Conservation (phyloP, 768 basidiomycete species). For the Boletus barrowsii region DNA sequence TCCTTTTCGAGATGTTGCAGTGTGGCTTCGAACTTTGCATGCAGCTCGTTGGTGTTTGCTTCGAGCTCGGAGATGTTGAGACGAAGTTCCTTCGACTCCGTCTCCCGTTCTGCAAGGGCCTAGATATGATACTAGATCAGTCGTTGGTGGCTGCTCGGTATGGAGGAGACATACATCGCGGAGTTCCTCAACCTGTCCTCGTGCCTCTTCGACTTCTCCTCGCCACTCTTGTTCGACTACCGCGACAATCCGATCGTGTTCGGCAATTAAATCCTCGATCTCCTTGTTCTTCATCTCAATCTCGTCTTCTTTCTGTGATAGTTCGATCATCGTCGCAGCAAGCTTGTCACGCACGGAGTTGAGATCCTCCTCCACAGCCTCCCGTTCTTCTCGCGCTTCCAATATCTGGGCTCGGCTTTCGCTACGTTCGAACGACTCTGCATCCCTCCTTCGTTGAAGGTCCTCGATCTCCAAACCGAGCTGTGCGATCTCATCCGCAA, state of each 20-base stretch:
- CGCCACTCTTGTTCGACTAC: conserved; percentile 83
- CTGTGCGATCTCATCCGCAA: conserved; percentile 62
- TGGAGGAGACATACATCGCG: conserved; percentile 51
- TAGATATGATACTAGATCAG: conserved; percentile 26
- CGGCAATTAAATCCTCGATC: conserved; percentile 72
- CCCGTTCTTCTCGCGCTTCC: conserved; percentile 71
- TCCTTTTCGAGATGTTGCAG: conserved; percentile 76
- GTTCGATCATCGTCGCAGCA: conserved; percentile 76
- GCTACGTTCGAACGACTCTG: conserved; percentile 65
- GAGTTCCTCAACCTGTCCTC: conserved; percentile 76
- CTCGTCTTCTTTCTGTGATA: conserved; percentile 86
- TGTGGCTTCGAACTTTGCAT: conserved; percentile 70
- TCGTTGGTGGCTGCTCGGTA: not conserved
- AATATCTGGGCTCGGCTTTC: conserved; percentile 68
- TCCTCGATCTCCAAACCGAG: conserved; percentile 68
- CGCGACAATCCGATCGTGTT: conserved; percentile 70
- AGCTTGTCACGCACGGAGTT: conserved; percentile 73
- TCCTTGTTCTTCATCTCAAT: conserved; percentile 74
- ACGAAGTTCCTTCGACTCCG: conserved; percentile 72
- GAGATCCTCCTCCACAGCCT: conserved; percentile 75
- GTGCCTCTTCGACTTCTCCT: conserved; percentile 80
- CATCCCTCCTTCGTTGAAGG: conserved; percentile 56
- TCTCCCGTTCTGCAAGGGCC: conserved; percentile 77
- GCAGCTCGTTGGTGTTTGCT: conserved; percentile 64
- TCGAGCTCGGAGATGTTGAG: conserved; percentile 75